A percentile compares a stretch with the other conserved stretches of the same genome.
Evolutionary conservation across 164 flowering plant genomes (phyloP).

Genomic region (Tetrastigma voinierianum): DNA sequence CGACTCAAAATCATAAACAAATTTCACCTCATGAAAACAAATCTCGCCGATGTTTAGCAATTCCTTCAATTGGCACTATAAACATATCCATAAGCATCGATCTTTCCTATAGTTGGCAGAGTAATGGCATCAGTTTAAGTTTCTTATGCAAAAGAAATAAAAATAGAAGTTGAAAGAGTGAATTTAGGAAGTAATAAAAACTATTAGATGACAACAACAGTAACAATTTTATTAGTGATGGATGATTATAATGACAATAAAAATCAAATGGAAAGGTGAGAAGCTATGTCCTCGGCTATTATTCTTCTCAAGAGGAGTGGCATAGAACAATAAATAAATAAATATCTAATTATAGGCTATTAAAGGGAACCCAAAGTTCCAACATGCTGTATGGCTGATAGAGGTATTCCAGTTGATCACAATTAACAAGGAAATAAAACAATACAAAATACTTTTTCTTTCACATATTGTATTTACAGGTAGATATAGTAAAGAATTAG

Average conservation of each 20-base stretch:
- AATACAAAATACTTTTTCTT: too few species aligned
- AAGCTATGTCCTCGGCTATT: neutral
- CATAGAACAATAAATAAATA: neutral
- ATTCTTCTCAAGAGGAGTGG: neutral
- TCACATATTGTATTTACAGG: neutral
- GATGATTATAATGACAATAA: too few species aligned
- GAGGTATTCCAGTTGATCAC: neutral
- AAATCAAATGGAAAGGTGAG: neutral
- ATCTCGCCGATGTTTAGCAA: constrained; percentile 75
- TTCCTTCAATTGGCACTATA: constrained; percentile 79
- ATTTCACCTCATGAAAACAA: constrained; percentile 90
- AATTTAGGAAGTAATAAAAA: neutral
- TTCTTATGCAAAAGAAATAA: neutral
- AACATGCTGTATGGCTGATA: neutral
- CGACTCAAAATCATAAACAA: neutral
- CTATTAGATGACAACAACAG: too few species aligned
- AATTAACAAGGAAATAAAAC: too few species aligned
- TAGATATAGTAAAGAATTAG: neutral
- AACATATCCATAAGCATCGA: constrained; percentile 99
- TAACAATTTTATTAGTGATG: too few species aligned
- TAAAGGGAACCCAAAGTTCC: neutral
- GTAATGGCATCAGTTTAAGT: neutral
- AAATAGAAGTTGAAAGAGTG: neutral
- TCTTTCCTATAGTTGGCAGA: constrained; percentile 62
- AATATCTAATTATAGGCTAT: neutral